Percentiles rank a stretch among this genome's conserved stretches.
Evolutionary conservation across 176 grass and related monocot species (phyloP).

Genomic region (Musa schizocarpa): DNA sequence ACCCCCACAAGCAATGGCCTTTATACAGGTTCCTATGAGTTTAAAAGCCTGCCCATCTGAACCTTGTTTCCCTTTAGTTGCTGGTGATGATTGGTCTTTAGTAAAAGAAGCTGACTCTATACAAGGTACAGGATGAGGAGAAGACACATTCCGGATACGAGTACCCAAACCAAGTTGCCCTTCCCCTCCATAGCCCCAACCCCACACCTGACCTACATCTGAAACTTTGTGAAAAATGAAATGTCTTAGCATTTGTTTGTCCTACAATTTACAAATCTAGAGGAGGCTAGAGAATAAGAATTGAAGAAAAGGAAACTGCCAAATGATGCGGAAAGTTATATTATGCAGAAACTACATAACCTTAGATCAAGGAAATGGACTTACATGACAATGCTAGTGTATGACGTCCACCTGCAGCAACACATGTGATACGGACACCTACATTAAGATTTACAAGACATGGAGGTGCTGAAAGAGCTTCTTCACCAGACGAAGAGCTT

Average conservation of each 20-base stretch:
- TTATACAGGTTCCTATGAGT: slow-evolving; percentile 59
- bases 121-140: slow-evolving; percentile 86
- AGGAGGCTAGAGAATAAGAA: not conserved
- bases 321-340: not conserved
- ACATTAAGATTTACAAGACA: slow-evolving; percentile 80
- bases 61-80: slow-evolving; percentile 43
- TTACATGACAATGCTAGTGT: slow-evolving; percentile 96
- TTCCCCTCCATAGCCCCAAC: slow-evolving; percentile 99
- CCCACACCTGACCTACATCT: slow-evolving; percentile 97
- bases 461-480: slow-evolving; percentile 79
- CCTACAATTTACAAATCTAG: not conserved
- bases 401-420: slow-evolving; percentile 96
- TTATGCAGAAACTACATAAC: not conserved
- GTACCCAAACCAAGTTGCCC: slow-evolving; percentile 95
- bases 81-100: slow-evolving; percentile 38
- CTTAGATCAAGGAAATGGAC: not conserved
- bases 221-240: slow-evolving; percentile 43
- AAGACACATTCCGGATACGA: slow-evolving; percentile 75
- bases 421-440: slow-evolving; percentile 59
- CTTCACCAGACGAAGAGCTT: slow-evolving; percentile 77
- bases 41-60: slow-evolving; percentile 51
- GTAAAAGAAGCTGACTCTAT: slow-evolving; percentile 58
- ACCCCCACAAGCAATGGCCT: slow-evolving; percentile 91
- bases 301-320: not conserved
- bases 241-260: slow-evolving; percentile 19